These are phyloP conservation scores for Przewalskia tangutica DNA, from an alignment of 257 asterid species.

Conservation along the genomic window DNA sequence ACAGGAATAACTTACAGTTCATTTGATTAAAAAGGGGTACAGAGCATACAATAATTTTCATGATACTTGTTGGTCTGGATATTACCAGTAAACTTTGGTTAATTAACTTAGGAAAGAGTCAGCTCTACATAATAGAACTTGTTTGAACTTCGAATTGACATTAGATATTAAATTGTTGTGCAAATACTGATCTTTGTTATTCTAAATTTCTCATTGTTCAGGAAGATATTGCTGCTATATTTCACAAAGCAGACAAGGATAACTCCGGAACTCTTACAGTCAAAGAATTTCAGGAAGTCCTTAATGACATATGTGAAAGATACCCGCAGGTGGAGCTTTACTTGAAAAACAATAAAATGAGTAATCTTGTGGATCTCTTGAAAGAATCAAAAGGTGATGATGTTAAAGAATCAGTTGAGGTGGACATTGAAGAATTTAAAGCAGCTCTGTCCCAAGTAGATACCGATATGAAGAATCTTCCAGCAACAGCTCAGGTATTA, in stretches of 20 bases:
- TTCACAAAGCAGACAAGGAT: constrained; percentile 80
- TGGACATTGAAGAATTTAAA: constrained; percentile 73
- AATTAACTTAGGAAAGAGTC: background rate
- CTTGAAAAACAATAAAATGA: constrained; percentile 49
- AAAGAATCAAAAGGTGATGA: constrained; percentile 45
- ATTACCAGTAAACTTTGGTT: background rate
- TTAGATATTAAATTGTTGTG: background rate
- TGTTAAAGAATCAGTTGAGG: constrained; percentile 62
- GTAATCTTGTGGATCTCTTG: constrained; percentile 59
- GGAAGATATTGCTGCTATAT: constrained; percentile 86
- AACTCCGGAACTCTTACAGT: constrained; percentile 83
- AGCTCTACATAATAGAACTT: background rate
- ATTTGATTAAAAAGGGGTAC: background rate
- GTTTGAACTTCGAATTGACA: background rate
- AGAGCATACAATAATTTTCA: background rate
- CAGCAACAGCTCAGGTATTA: constrained; percentile 94
- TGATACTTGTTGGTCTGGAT: background rate
- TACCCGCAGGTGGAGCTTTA: constrained; percentile 84
- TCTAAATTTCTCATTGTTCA: constrained; percentile 12
- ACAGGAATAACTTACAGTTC: background rate
- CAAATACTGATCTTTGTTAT: background rate
- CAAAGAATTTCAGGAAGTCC: constrained; percentile 80
- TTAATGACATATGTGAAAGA: constrained; percentile 71
- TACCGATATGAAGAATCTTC: constrained; percentile 89
- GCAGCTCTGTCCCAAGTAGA: constrained; percentile 82